phyloP scores from a whole-genome alignment of 208 protist genomes.

The Leishmania martiniquensis region DNA sequence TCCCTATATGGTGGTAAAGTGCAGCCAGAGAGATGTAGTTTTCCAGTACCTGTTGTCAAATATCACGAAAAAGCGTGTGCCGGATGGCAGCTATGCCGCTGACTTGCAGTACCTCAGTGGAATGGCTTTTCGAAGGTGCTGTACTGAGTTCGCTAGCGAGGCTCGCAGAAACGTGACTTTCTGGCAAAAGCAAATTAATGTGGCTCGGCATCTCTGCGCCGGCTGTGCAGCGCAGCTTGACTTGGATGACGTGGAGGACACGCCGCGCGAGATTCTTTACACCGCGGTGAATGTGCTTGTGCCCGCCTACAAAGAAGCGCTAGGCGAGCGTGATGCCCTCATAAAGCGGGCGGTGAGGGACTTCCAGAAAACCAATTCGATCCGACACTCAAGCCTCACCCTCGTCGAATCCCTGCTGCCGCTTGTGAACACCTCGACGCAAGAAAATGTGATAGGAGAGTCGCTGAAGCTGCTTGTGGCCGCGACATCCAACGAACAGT shows the following conservation, averaged over 20 bases:
- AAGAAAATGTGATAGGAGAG: constrained; percentile 22
- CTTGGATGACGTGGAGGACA: constrained; percentile 5
- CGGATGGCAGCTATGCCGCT: constrained; percentile 22
- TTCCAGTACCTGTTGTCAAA: constrained; percentile 29
- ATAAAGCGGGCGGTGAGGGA: constrained; percentile 19
- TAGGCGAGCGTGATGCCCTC: constrained; percentile 4
- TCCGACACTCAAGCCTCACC: constrained; percentile 26
- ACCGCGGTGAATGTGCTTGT: constrained; percentile 30
- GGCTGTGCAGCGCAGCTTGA: constrained; percentile 15
- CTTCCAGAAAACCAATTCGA: constrained; percentile 15
- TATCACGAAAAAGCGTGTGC: constrained; percentile 17
- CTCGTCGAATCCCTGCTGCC: constrained; percentile 28
- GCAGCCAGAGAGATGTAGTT: constrained; percentile 41
- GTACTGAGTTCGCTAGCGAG: constrained; percentile 39
- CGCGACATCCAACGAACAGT: constrained; percentile 19
- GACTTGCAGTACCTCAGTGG: constrained; percentile 46
- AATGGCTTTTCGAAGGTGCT: constrained; percentile 51
- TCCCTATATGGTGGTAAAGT: constrained; percentile 36
- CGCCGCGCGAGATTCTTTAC: constrained; percentile 34
- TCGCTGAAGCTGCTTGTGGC: constrained; percentile 17
- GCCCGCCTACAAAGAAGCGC: constrained; percentile 29
- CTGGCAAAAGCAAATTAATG: constrained; percentile 45
- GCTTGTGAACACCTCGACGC: constrained; percentile 11
- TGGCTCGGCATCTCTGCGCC: constrained; percentile 21
- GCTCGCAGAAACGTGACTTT: constrained; percentile 39